These are phyloP conservation scores for Stephania japonica DNA, from an alignment of 164 flowering plant species.

Conservation along the genomic window DNA sequence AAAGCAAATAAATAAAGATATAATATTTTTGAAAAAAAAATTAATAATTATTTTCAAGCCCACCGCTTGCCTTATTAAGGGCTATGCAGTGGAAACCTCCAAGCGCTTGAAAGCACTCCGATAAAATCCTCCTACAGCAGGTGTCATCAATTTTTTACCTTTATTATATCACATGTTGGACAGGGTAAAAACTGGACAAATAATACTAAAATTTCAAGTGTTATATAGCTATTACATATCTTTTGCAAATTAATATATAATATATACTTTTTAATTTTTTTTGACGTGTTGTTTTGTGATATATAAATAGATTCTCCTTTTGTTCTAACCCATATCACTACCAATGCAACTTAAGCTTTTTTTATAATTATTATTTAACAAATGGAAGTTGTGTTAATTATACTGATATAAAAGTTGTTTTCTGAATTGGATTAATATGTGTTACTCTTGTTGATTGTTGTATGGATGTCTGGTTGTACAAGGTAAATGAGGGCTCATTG, in stretches of 20 bases:
- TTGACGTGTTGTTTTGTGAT: too few species aligned
- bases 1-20: too few species aligned
- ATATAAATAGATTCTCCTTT: not conserved
- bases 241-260: too few species aligned
- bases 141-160: not conserved
- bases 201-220: not conserved
- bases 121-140: not conserved
- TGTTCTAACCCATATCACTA: too few species aligned
- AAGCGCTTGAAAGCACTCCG: too few species aligned
- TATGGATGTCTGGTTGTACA: not conserved
- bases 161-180: not conserved
- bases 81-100: too few species aligned
- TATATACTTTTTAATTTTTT: too few species aligned
- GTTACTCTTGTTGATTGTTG: not conserved
- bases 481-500: not conserved
- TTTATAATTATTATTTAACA: not conserved
- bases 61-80: too few species aligned
- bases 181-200: not conserved
- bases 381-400: not conserved
- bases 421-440: not conserved
- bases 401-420: not conserved
- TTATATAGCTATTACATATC: not conserved
- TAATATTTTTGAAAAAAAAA: too few species aligned
- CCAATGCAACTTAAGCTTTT: not conserved
- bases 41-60: too few species aligned